These are phyloP conservation scores for Cryptococcus amylolentus DNA, from an alignment of 1,284 basidiomycete species.

Conservation along the genomic window DNA sequence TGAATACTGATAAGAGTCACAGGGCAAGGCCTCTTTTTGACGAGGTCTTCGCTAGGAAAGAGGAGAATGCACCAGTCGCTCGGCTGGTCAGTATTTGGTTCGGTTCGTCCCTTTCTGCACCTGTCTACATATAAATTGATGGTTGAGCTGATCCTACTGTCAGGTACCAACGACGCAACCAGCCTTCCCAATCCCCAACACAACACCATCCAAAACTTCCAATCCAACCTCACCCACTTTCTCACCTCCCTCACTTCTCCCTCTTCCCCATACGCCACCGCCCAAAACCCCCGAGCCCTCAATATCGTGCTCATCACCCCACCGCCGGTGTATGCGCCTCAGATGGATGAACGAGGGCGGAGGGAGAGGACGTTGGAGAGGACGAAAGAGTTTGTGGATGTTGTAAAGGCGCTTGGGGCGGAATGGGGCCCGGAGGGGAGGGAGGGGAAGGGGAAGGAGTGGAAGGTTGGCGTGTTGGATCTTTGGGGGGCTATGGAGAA, in stretches of 20 bases:
- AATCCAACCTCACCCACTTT: constrained; percentile 1
- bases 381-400: constrained; percentile 64
- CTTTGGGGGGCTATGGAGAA: constrained; percentile 65
- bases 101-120: constrained; percentile 19
- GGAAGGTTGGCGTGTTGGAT: constrained; percentile 61
- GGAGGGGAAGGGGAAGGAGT: constrained; percentile 44
- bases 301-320: constrained; percentile 12
- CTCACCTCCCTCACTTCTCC: not conserved
- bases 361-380: constrained; percentile 59
- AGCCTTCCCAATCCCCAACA: not conserved
- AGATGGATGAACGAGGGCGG: constrained; percentile 51
- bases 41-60: constrained; percentile 35
- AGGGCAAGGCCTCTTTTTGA: constrained; percentile 22
- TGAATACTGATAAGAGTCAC: not conserved
- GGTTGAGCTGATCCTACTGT: not conserved
- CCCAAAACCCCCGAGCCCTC: constrained; percentile 1
- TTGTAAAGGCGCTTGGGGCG: constrained; percentile 60
- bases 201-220: not conserved
- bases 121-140: not conserved
- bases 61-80: constrained; percentile 16
- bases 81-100: constrained; percentile 41
- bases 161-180: constrained; percentile 3
- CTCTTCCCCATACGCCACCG: not conserved
- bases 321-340: constrained; percentile 55
- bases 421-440: constrained; percentile 45